These are phyloP conservation scores for Trichoderma orchidacearum DNA, from an alignment of 495 filamentous ascomycete genomes.

Conservation along the genomic window DNA sequence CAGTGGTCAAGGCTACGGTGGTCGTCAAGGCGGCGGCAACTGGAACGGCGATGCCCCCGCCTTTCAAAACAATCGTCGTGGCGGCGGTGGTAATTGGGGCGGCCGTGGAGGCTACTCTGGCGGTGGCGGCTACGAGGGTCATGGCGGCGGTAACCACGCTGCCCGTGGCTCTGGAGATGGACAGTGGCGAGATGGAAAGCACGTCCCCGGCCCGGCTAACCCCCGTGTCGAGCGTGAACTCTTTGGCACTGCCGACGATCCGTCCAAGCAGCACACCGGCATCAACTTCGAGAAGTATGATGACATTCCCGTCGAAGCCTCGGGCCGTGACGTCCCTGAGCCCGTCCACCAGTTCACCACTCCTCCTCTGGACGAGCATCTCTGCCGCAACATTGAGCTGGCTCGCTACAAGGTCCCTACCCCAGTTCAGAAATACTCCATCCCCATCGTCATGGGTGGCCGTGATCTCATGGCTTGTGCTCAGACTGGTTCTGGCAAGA, in stretches of 20 bases:
- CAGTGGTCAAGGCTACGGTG: conserved; percentile 21
- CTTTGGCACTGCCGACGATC: conserved; percentile 87
- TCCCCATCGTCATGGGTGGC: conserved; percentile 91
- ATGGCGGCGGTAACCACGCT: conserved; percentile 26
- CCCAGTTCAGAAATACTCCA: conserved; percentile 95
- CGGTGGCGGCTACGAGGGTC: conserved; percentile 39
- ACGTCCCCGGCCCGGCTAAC: conserved; percentile 79
- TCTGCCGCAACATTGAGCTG: conserved; percentile 80
- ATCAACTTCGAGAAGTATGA: conserved; percentile 99
- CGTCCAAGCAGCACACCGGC: conserved; percentile 85
- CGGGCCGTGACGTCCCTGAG: conserved; percentile 86
- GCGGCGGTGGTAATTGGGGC: conserved; percentile 57
- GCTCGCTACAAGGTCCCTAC: conserved; percentile 90
- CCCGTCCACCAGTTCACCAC: conserved; percentile 81
- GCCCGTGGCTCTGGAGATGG: conserved; percentile 82
- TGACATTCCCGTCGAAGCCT: conserved; percentile 96
- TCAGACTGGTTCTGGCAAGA: conserved; percentile 98
- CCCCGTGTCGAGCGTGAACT: conserved; percentile 85
- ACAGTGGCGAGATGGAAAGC: conserved; percentile 93
- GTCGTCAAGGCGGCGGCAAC: conserved; percentile 36
- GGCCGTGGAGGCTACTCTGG: conserved; percentile 37
- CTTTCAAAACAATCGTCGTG: conserved; percentile 27
- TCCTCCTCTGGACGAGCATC: conserved; percentile 85
- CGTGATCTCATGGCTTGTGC: conserved; percentile 98
- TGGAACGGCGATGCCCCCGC: conserved; percentile 8